Evolutionary conservation across 805 yeast genomes (phyloP).

Genomic region (Yamadazyma scolyti): DNA sequence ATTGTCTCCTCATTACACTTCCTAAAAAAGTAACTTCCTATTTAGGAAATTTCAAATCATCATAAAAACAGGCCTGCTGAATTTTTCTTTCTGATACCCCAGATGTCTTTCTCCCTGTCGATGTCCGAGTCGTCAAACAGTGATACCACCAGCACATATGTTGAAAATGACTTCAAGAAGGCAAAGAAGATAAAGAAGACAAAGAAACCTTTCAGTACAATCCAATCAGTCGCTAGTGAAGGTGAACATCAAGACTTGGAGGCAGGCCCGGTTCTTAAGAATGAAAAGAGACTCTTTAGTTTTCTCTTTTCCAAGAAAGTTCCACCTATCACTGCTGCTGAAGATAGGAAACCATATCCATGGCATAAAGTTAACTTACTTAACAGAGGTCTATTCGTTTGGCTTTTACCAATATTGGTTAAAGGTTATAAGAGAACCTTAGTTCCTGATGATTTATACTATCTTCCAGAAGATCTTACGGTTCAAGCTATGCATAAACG

Average conservation of each 20-base stretch:
- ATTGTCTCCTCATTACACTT: too few species aligned
- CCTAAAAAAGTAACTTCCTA: too few species aligned
- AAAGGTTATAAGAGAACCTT: conserved; percentile 41
- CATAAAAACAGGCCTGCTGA: too few species aligned
- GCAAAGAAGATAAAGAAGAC: conserved; percentile 3
- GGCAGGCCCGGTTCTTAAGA: conserved; percentile 17
- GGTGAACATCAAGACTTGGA: conserved; percentile 2
- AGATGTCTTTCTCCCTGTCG: too few species aligned
- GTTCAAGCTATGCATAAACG: conserved; percentile 32
- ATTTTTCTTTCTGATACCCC: too few species aligned
- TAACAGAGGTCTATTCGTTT: conserved; percentile 35
- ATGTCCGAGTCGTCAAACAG: too few species aligned
- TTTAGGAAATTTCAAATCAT: too few species aligned
- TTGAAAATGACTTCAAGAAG: conserved; percentile 6
- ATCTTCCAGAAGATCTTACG: conserved; percentile 30
- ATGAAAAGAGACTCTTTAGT: conserved; percentile 50
- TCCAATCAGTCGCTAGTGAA: conserved; percentile 6
- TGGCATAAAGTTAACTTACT: conserved; percentile 37
- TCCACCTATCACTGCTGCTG: conserved; percentile 48
- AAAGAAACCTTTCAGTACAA: conserved; percentile 8
- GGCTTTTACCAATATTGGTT: conserved; percentile 37
- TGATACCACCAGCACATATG: conserved; percentile 16
- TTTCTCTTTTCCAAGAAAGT: conserved; percentile 46
- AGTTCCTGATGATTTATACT: conserved; percentile 35
- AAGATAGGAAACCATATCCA: conserved; percentile 51